Evolutionary conservation across 1,139 yeast species (phyloP), one percentile per base, ranked within the genome.

Genomic region (Yamadazyma friedrichii): DNA sequence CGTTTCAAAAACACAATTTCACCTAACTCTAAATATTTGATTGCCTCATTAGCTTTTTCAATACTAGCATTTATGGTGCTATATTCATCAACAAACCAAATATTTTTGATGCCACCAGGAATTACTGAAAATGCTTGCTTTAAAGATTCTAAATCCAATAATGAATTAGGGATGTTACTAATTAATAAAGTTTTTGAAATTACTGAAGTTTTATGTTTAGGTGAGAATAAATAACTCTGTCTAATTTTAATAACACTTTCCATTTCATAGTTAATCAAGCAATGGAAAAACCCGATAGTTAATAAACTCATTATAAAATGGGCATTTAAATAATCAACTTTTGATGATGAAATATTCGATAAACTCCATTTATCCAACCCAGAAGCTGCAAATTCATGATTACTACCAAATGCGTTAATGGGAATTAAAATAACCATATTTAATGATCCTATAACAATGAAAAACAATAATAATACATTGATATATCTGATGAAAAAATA

Each of bases 321-420:
- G 20, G 74, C 68, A 43, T 76, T 67, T 42, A 82, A 61, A 27
- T 74, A 56, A 8, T 58, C 49, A 0, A 77, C 73, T 31, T 76
- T 74, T 2, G 67, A 46, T 3, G 69, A 65, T 0, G 84, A 70
- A 10, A 84, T 74, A 50, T 82, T 82, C 2, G 88, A 78, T 53
- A 82, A 67, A 35, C 87, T 82, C 11, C 82, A 61, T 40, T 61
- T 66, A 50, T 84, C 88, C 40, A 84, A 58, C 0, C 88, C 86
- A 1, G 56, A 38, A 11, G 76, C 70, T 9, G 59, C 55, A 50
- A 49, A 60, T 9, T 49, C 46, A 3, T 44, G 42, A 40, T 58
- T 56, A 31, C 64, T 61, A 0, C 84, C 82, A 0, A 75, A 65
- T 22, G 53, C 67, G 55, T 84, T 83, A 2, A 82, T 63, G 0